Evolutionary conservation across 257 asterid genomes (phyloP).

Genomic region (Solanum rostratum): DNA sequence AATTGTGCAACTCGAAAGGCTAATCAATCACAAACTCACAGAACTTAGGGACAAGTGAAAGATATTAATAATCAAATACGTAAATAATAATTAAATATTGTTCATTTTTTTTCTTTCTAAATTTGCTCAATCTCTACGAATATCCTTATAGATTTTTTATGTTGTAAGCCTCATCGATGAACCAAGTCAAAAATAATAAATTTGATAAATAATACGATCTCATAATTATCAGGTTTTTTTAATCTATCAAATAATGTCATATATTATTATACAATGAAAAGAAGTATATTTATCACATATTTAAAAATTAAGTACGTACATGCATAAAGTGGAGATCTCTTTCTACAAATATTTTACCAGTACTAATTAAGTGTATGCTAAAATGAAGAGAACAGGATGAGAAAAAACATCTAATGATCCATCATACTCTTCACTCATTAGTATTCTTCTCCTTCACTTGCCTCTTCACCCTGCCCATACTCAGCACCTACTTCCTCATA

Average conservation of each 20-base stretch:
- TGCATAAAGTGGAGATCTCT: neutral
- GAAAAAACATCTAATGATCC: neutral
- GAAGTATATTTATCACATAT: neutral
- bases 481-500: slow-evolving; percentile 7
- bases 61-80: neutral
- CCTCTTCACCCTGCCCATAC: slow-evolving; percentile 1
- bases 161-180: neutral
- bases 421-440: neutral
- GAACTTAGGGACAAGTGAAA: neutral
- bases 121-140: neutral
- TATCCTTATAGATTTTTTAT: neutral
- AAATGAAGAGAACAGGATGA: neutral
- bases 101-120: neutral
- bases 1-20: neutral
- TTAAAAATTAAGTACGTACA: neutral
- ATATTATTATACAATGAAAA: neutral
- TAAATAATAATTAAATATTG: neutral
- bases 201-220: too few relatives aligned
- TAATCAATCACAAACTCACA: neutral
- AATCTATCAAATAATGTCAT: neutral
- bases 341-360: neutral
- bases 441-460: slow-evolving; percentile 3
- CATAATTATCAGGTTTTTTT: neutral
- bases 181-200: too few relatives aligned
- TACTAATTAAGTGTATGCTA: neutral